Base-by-base conservation (phyloP, 1,284 basidiomycete species). In the Austropuccinia psidii region DNA sequence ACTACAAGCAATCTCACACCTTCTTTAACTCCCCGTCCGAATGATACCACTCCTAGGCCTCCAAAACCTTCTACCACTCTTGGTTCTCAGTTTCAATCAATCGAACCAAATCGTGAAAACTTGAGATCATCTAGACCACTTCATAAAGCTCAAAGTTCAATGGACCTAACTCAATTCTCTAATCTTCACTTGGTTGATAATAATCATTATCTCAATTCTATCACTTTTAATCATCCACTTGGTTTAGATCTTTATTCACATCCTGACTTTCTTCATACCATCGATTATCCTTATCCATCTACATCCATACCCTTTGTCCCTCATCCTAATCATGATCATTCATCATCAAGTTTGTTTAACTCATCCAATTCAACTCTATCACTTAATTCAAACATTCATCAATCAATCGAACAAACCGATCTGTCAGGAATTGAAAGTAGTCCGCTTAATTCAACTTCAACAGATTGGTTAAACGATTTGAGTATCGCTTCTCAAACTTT, bases 151-250 rank as follows among this genome's bases (percentile, higher is more conserved):
- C 70, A 73, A 37, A 73, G 70, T 37, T 73, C 70, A 8, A 73
- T 73, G 70, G 70, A 73, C 43, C 27, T 73, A 24, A 60, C 58
- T 64, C 58, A 64, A 47, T 73, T 73, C n/a, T 73, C 70, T 13
- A 73, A 73, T n/a, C 37, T 73, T 21, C 47, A 64, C 21, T 33
- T 62, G 57, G 37, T 54, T 29, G 58, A 73, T 29, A n/a, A n/a
- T n/a, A 31, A 21, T 57, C 21, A 57, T 57, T 13, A 33, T 19
- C 54, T 57, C 19, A 19, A 27, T 27, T 24, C 31, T 31, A 21
- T 54, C 45, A 35, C 39, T 57, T 49, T 57, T 17, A 49, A 49
- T 19, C 41, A 8, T 58, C 19, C 29, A 19, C 45, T 7, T 21
- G 47, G 17, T 24, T 39, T 37, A 39, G 41, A 27, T 45, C 43